Percentiles rank a stretch among this genome's conserved stretches.
Evolutionary conservation across 495 filamentous ascomycete species (phyloP).

Genomic region (Wilcoxina mikolae): DNA sequence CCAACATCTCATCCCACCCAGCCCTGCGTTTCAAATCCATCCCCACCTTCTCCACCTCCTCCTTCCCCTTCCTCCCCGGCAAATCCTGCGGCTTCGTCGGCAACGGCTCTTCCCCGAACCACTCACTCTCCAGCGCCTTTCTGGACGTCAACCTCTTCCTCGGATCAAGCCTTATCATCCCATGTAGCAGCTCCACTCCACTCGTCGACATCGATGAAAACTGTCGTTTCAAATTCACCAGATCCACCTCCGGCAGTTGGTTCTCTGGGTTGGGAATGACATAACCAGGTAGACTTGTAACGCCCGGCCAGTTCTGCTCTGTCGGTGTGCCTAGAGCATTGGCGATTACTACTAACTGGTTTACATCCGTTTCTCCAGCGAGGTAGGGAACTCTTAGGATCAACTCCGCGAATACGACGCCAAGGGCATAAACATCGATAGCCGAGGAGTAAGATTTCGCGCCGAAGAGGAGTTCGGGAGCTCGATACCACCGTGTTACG

Average conservation of each 20-base stretch:
- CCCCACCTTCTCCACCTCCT: slow-evolving; percentile 56
- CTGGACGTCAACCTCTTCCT: slow-evolving; percentile 60
- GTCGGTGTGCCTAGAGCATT: slow-evolving; percentile 78
- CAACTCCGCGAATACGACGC: slow-evolving; percentile 82
- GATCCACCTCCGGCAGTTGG: slow-evolving; percentile 45
- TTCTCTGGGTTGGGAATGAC: slow-evolving; percentile 42
- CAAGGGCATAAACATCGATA: slow-evolving; percentile 94
- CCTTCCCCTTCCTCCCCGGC: slow-evolving; percentile 51
- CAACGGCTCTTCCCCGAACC: slow-evolving; percentile 71
- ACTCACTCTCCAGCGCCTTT: slow-evolving; percentile 63
- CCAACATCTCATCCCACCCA: slow-evolving; percentile 55
- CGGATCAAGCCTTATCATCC: slow-evolving; percentile 75
- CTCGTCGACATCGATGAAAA: slow-evolving; percentile 66
- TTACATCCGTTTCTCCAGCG: slow-evolving; percentile 64
- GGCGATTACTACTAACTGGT: slow-evolving; percentile 65
- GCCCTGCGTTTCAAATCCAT: slow-evolving; percentile 68
- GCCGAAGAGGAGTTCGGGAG: slow-evolving; percentile 82
- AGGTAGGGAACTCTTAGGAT: slow-evolving; percentile 66
- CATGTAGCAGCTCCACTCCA: slow-evolving; percentile 75
- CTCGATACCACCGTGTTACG: slow-evolving; percentile 93
- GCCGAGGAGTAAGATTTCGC: slow-evolving; percentile 76
- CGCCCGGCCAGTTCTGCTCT: slow-evolving; percentile 91
- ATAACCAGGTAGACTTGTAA: slow-evolving; percentile 65
- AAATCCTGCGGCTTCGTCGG: slow-evolving; percentile 74
- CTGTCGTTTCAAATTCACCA: slow-evolving; percentile 50